phyloP scores from a whole-genome alignment of 1,139 yeast species.

The Hyphopichia buzzinii region DNA sequence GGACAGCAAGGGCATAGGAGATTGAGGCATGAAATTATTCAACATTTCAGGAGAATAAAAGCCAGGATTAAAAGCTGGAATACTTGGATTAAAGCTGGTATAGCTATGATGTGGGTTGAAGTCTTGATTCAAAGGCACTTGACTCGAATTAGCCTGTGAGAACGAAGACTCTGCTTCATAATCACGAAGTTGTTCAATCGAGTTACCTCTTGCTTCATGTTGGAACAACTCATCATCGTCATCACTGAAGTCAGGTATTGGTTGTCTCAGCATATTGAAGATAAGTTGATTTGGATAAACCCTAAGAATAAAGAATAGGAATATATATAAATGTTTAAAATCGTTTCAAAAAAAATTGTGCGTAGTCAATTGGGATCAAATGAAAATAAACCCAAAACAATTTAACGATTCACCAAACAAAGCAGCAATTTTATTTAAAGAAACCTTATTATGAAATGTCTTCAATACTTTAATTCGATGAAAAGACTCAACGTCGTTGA shows the following conservation, averaged over 20 bases:
- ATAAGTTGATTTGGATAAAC: no score
- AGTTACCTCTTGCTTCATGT: conserved; percentile 2
- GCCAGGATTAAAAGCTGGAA: neutral
- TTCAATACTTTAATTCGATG: no score
- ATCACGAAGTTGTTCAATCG: conserved; percentile 5
- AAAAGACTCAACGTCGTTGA: no score
- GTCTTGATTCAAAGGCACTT: neutral
- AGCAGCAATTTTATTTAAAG: no score
- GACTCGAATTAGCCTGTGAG: neutral
- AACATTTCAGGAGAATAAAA: neutral
- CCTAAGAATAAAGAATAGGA: no score
- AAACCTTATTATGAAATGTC: no score
- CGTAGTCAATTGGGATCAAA: no score
- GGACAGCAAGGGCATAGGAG: neutral
- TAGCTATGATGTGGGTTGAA: neutral
- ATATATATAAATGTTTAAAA: no score
- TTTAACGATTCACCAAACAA: no score
- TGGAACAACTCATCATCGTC: conserved; percentile 5
- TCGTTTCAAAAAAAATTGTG: no score
- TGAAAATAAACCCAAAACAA: no score
- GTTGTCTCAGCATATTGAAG: conserved; percentile 3
- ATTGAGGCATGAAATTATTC: conserved; percentile 1
- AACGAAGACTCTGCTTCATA: conserved; percentile 2
- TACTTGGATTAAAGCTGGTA: neutral
- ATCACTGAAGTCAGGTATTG: conserved; percentile 1